Conservation (phyloP, 1,139 yeast genomes). For the Suhomyces guaymorum region DNA sequence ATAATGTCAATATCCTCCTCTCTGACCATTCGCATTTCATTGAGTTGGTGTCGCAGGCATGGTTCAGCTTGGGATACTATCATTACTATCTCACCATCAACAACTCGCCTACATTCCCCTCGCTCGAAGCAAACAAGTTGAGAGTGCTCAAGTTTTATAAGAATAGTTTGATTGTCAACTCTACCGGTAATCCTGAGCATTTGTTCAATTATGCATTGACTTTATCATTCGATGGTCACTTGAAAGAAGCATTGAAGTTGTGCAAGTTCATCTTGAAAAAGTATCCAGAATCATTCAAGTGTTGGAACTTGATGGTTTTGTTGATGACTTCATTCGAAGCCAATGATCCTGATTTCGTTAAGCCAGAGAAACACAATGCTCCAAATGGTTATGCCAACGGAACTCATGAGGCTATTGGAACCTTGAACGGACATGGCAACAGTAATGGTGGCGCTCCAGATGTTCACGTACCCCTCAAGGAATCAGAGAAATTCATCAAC, state of each 20-base stretch:
- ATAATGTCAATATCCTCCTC: constrained; percentile 36
- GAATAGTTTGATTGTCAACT: constrained; percentile 40
- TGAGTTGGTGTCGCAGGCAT: constrained; percentile 36
- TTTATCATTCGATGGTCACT: constrained; percentile 31
- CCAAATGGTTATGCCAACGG: constrained; percentile 1
- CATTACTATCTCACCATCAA: constrained; percentile 32
- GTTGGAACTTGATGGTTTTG: constrained; percentile 48
- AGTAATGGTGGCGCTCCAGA: constrained; percentile 1
- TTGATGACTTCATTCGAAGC: constrained; percentile 31
- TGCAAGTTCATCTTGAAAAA: constrained; percentile 46
- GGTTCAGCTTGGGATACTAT: constrained; percentile 42
- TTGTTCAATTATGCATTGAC: constrained; percentile 42
- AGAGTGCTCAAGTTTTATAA: constrained; percentile 33
- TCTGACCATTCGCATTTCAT: constrained; percentile 34
- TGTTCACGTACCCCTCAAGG: constrained; percentile 13
- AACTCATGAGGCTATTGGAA: constrained; percentile 6
- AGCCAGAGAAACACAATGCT: constrained; percentile 7
- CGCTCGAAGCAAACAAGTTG: constrained; percentile 18
- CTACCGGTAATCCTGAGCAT: constrained; percentile 36
- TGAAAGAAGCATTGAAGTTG: constrained; percentile 36
- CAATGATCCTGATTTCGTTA: constrained; percentile 23
- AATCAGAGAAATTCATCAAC: constrained; percentile 42
- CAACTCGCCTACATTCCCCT: constrained; percentile 28
- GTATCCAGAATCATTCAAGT: constrained; percentile 46
- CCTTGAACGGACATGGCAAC: constrained; percentile 1